Evolutionary conservation across 257 asterid genomes (phyloP), one percentile per base, ranked within the genome.

Genomic region (Capsicum pubescens): DNA sequence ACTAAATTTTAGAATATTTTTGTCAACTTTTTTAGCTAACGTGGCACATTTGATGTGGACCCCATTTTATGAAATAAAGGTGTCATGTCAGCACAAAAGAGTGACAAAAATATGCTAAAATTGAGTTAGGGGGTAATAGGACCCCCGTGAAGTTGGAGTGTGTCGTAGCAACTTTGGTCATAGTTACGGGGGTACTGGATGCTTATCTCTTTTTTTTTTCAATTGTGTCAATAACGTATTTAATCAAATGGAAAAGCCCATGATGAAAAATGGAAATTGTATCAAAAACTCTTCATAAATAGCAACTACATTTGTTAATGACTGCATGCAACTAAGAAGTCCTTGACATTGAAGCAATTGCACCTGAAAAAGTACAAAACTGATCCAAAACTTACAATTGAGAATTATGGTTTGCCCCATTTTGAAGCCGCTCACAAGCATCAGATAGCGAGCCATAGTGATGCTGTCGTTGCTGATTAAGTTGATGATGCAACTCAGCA

Each of bases 401-500:
- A 39, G 90, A 84, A 87, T 54, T 91, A 82, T 89, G 91, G 87
- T 90, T 89, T 58, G 92, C 87, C 82, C 88, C 90, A 77, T 90
- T 93, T 88, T 86, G 94, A 89, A 84, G 86, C 57, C 89, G 94
- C 84, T 91, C 99, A 87, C 86, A 77, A 54, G 91, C 91, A 88
- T 92, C 97, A 60, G 98, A 85, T 80, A 92, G 92, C 56, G 99
- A 91, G 66, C 91, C 97, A 85, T 91, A 93, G 81, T 92, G 99
- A 87, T 96, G 92, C 85, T 96, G 99, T 39, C 97, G 96, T 82
- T 94, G 98, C 91, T 96, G 99, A 88, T 96, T 94, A 80, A 96
- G 92, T 87, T 96, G 98, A 86, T 94, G 97, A 88, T 96, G 98
- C 82, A 96, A 97, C 88, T 96, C 95, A 70, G 98, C 98, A 90